Evolutionary conservation across 805 yeast genomes (phyloP).

Genomic region (Candida koratica): DNA sequence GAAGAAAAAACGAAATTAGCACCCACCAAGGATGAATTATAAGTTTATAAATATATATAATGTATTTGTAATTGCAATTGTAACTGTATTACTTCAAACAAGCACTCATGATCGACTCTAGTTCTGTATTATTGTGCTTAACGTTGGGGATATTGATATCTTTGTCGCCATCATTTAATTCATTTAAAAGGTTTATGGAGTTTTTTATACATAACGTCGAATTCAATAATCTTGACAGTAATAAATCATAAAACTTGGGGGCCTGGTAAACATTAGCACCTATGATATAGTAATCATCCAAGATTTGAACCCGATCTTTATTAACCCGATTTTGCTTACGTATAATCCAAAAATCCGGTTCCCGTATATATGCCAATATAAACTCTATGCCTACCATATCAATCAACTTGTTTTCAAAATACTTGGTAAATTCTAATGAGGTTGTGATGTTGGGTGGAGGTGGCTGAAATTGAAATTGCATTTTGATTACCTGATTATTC

Average conservation of each 20-base stretch:
- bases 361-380: conserved; percentile 66
- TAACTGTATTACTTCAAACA: conserved; percentile 3
- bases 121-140: conserved; percentile 30
- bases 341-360: conserved; percentile 91
- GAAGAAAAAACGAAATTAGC: conserved; percentile 10
- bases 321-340: conserved; percentile 67
- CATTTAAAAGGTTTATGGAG: conserved; percentile 30
- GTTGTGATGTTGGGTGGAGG: conserved; percentile 34
- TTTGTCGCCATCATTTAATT: conserved; percentile 22
- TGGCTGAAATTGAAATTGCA: conserved; percentile 86
- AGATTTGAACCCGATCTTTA: conserved; percentile 41
- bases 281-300: conserved; percentile 80
- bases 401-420: conserved; percentile 52
- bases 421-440: conserved; percentile 25
- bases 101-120: conserved; percentile 28
- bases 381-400: conserved; percentile 88
- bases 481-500: conserved; percentile 88
- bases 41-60: not conserved
- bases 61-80: not conserved
- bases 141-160: not conserved
- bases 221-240: conserved; percentile 60
- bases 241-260: conserved; percentile 67
- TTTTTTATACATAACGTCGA: conserved; percentile 34
- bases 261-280: conserved; percentile 94
- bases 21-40: conserved; percentile 15